These are phyloP conservation scores for Tuber umbilicatum DNA, from an alignment of 495 filamentous ascomycete species.

Conservation along the genomic window DNA sequence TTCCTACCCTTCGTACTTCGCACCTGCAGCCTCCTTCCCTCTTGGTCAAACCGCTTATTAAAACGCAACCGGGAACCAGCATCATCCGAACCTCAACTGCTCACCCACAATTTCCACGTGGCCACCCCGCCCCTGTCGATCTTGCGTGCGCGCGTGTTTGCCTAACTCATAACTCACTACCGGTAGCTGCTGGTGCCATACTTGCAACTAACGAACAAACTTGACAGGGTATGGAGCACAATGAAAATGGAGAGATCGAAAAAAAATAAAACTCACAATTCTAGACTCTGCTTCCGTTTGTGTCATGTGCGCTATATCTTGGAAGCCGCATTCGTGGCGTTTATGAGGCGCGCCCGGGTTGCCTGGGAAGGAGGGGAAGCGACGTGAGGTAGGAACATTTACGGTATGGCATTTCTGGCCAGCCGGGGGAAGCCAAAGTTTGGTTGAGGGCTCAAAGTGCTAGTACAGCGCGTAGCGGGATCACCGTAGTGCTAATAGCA, in stretches of 20 bases:
- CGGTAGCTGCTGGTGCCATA: not conserved
- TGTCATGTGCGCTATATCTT: not conserved
- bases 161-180: not conserved
- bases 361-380: not conserved
- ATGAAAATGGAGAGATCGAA: too few relatives aligned
- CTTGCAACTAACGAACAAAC: not conserved
- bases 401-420: not conserved
- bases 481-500: not conserved
- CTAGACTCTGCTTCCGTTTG: not conserved
- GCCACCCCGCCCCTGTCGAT: conserved; percentile 14
- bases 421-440: not conserved
- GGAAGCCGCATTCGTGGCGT: not conserved
- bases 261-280: not conserved
- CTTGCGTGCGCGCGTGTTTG: not conserved
- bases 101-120: not conserved
- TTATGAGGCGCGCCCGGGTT: not conserved
- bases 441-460: not conserved
- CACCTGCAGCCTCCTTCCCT: not conserved
- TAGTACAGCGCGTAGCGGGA: not conserved
- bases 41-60: not conserved
- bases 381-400: not conserved
- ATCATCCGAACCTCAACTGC: not conserved
- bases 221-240: not conserved
- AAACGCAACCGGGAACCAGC: not conserved
- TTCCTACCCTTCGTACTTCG: not conserved